Evolutionary conservation across 1,139 yeast genomes (phyloP).

Genomic region (Geotrichum aggregatum): DNA sequence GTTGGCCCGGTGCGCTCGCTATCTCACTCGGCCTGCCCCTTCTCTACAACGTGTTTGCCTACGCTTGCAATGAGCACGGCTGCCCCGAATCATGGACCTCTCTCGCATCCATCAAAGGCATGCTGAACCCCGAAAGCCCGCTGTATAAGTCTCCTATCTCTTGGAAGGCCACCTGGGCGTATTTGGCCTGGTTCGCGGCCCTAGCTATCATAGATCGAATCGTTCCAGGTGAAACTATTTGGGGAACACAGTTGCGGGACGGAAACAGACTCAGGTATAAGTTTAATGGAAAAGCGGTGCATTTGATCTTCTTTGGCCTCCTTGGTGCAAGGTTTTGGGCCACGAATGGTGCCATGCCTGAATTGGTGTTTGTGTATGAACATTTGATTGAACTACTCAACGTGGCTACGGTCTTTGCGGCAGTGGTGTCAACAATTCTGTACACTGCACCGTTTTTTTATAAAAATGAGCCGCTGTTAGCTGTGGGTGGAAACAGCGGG

Average conservation of each 20-base stretch:
- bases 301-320: conserved; percentile 46
- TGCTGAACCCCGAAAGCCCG: conserved; percentile 19
- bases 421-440: conserved; percentile 58
- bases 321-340: conserved; percentile 50
- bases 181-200: conserved; percentile 68
- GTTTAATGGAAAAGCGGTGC: conserved; percentile 71
- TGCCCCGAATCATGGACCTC: conserved; percentile 35
- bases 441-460: conserved; percentile 59
- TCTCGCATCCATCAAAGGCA: conserved; percentile 22
- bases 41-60: conserved; percentile 55
- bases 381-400: conserved; percentile 63
- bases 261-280: conserved; percentile 66
- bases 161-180: conserved; percentile 54
- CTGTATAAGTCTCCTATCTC: conserved; percentile 26
- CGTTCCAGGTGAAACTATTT: conserved; percentile 65
- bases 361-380: conserved; percentile 67
- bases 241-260: conserved; percentile 73
- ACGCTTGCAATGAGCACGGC: conserved; percentile 41
- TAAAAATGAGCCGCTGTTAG: conserved; percentile 63
- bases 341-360: conserved; percentile 63
- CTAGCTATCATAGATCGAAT: conserved; percentile 60
- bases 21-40: conserved; percentile 67
- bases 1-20: conserved; percentile 66
- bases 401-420: conserved; percentile 61
- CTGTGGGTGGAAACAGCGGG: conserved; percentile 83